These are phyloP conservation scores for Coniella vitis DNA, from an alignment of 2,329 filamentous ascomycete genomes.

Conservation along the genomic window DNA sequence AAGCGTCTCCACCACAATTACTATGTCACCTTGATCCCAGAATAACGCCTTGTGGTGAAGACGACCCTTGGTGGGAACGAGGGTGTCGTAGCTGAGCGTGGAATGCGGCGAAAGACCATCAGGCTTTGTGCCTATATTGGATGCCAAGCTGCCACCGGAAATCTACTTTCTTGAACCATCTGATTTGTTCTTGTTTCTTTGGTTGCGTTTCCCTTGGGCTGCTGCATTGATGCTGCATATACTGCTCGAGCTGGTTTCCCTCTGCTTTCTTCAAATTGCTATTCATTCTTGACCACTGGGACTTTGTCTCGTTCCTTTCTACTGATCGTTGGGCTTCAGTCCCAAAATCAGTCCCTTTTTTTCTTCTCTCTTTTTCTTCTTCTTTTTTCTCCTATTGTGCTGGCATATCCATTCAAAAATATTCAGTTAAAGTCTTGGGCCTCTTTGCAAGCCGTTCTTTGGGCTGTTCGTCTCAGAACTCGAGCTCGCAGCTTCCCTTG, in stretches of 20 bases:
- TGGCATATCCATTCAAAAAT: constrained; percentile 3
- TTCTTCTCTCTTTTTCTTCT: neutral
- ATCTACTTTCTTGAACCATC: neutral
- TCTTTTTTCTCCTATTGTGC: neutral
- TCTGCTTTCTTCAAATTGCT: neutral
- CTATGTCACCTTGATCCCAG: neutral
- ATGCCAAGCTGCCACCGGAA: neutral
- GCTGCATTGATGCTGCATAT: neutral
- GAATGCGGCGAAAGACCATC: neutral
- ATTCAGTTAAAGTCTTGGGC: neutral
- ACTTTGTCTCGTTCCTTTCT: no score
- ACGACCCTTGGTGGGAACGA: no score
- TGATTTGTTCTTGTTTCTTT: neutral
- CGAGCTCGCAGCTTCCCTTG: neutral
- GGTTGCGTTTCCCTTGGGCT: neutral
- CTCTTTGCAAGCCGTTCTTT: neutral
- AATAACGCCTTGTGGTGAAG: neutral
- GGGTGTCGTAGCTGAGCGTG: no score
- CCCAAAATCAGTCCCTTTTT: neutral
- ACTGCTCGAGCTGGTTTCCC: neutral
- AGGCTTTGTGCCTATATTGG: neutral
- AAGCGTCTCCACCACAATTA: neutral
- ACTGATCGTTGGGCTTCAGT: no score
- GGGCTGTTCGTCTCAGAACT: neutral
- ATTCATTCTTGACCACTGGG: no score